Conservation (phyloP, 2,329 filamentous ascomycete genomes). For the Apiospora malaysiana region DNA sequence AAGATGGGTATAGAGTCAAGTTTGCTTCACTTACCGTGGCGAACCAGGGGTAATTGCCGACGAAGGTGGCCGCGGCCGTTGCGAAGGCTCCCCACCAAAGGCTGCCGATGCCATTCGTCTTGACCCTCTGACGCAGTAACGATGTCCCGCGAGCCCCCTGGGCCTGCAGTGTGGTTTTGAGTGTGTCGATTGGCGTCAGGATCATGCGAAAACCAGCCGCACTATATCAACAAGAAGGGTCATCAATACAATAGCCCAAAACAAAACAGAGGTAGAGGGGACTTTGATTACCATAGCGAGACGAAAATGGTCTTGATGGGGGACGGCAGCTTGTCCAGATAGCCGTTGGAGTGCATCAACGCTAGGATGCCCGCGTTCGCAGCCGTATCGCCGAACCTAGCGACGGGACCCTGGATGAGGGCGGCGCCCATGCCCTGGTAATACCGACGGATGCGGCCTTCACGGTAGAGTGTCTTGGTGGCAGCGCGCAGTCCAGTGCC, state of each 20-base stretch:
- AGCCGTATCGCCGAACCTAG: slow-evolving; percentile 54
- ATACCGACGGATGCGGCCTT: slow-evolving; percentile 50
- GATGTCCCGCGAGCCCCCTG: slow-evolving; percentile 50
- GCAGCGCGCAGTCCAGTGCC: slow-evolving; percentile 49
- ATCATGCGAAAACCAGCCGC: slow-evolving; percentile 54
- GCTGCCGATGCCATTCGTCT: slow-evolving; percentile 50
- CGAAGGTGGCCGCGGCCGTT: slow-evolving; percentile 54
- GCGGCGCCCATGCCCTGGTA: slow-evolving; percentile 53
- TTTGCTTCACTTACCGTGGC: slow-evolving; percentile 52
- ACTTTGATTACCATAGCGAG: slow-evolving; percentile 46
- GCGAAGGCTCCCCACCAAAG: slow-evolving; percentile 57
- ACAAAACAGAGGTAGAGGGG: neutral
- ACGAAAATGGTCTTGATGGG: slow-evolving; percentile 53
- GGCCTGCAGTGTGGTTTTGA: slow-evolving; percentile 57
- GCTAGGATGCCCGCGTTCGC: slow-evolving; percentile 57
- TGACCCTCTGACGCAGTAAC: slow-evolving; percentile 50
- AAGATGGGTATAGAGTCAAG: no score
- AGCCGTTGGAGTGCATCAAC: slow-evolving; percentile 52
- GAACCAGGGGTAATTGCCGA: slow-evolving; percentile 57
- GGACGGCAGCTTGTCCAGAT: slow-evolving; percentile 49
- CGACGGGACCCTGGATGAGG: slow-evolving; percentile 52
- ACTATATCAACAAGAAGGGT: slow-evolving; percentile 30
- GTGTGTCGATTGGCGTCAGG: slow-evolving; percentile 53
- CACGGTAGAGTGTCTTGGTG: slow-evolving; percentile 46
- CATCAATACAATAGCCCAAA: neutral